Conservation (phyloP, 306 rosid species). For the Hippophae rhamnoides region DNA sequence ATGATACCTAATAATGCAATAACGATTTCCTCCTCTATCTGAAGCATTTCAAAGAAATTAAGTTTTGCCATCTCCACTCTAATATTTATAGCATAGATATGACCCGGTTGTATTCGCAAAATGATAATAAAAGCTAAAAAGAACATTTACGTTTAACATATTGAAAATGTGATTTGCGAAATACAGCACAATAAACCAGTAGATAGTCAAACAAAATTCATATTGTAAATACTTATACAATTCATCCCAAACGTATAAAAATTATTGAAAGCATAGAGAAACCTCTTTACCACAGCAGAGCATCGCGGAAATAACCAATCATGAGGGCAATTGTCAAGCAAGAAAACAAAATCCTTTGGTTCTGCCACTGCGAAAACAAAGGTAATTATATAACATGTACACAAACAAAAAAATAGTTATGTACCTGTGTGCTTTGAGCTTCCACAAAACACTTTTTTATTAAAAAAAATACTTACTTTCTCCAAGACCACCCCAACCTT, state of each 20-base stretch:
- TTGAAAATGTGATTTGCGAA: too few species aligned
- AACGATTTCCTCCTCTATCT: too few species aligned
- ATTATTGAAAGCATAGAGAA: background rate
- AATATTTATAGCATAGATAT: too few species aligned
- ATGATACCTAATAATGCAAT: too few species aligned
- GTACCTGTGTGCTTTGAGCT: background rate
- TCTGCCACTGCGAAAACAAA: conserved; percentile 49
- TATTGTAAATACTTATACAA: too few species aligned
- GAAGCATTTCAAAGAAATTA: too few species aligned
- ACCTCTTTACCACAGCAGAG: conserved; percentile 58
- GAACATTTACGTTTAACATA: too few species aligned
- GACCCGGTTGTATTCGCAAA: too few species aligned
- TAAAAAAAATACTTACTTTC: conserved; percentile 48
- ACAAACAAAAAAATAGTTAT: background rate
- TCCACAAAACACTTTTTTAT: background rate
- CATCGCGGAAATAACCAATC: conserved; percentile 92
- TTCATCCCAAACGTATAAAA: background rate
- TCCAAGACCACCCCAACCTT: conserved; percentile 97
- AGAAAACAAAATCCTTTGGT: conserved; percentile 46
- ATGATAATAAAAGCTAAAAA: too few species aligned
- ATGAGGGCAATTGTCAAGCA: conserved; percentile 86
- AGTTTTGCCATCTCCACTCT: too few species aligned
- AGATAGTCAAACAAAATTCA: too few species aligned
- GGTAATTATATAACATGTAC: background rate
- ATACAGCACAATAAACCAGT: too few species aligned